Base-by-base conservation (phyloP, 2,329 filamentous ascomycete genomes). In the Apiospora sp. region DNA sequence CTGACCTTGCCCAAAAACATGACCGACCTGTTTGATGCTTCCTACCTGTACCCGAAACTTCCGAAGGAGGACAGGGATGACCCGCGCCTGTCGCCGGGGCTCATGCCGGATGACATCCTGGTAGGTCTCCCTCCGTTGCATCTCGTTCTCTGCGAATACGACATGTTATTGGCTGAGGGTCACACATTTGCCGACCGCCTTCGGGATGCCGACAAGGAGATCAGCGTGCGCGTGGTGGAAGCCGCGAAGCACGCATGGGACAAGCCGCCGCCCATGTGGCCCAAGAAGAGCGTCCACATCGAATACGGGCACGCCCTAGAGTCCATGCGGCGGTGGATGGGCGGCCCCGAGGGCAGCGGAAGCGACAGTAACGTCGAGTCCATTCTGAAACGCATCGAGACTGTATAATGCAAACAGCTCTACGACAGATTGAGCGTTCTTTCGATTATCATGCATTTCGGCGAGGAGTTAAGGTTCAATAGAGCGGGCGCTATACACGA, bases 21-120 rank as follows among this genome's bases (percentile, higher is more conserved):
- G 72, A 91, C 90, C 0, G 86, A 90, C 73, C 84, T 92, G 10
- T 91, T 92, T 76, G 91, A 92, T 76, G 86, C 88, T 6, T 87
- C 87, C 0, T 92, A 92, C 77, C 81, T 92, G 46, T 86, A 87
- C 72, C 89, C 88, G 2, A 81, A 85, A 10, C 82, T 86, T 6
- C 81, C 84, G 3, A 74, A 74, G 30, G 75, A 73, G 24, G 80
- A 87, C 41, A 84, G 89, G 10, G 82, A 81, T 10, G 86, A 90
- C 73, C 87, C 86, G 2, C 86, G 87, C 14, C 82, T 92, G 2
- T 91, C 89, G 0, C 91, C 82, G 69, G 75, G 78, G 48, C 49
- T 80, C 24, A 80, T 80, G 78, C 69, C 77, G 0, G 78, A 79
- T 44, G 74, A 74, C 19, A 44, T 78, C n/a, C 54, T 80, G 1